Percentiles rank a stretch among this genome's conserved stretches.
Conservation (phyloP, 2,329 filamentous ascomycete genomes). For the Sporothrix sp. region DNA sequence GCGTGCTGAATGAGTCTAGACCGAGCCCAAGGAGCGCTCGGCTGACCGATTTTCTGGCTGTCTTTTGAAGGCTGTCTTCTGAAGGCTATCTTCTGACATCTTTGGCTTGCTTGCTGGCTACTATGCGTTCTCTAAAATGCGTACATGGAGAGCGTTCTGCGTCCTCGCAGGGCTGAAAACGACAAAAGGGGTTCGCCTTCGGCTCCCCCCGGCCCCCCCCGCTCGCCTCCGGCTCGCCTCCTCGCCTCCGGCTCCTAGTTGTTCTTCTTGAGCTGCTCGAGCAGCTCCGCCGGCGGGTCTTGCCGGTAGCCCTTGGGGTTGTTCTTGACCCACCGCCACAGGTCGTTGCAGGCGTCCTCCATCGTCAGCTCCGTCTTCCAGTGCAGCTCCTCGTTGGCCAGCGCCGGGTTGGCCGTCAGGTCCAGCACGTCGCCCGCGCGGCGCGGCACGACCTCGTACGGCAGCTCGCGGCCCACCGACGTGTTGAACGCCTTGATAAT, state of each 20-base stretch:
- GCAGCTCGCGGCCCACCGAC: constrained; percentile 74
- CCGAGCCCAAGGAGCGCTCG: too few relatives aligned
- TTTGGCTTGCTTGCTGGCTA: too few relatives aligned
- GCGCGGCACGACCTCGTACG: constrained; percentile 76
- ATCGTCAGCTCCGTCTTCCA: constrained; percentile 90
- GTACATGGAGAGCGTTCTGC: background rate
- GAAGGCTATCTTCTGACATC: background rate
- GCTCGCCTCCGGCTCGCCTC: too few relatives aligned
- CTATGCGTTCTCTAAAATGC: too few relatives aligned
- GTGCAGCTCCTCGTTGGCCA: constrained; percentile 77
- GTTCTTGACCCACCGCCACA: constrained; percentile 96
- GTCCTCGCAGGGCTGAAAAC: background rate
- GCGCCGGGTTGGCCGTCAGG: constrained; percentile 80
- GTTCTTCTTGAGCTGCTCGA: constrained; percentile 44
- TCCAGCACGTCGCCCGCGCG: constrained; percentile 86
- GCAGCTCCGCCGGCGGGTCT: constrained; percentile 72
- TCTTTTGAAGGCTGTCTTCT: too few relatives aligned
- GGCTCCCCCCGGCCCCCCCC: too few relatives aligned
- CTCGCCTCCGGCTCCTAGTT: constrained; percentile 10
- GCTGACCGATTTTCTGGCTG: background rate
- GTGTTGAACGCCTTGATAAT: constrained; percentile 91
- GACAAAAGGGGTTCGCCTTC: background rate
- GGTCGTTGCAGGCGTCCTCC: constrained; percentile 84
- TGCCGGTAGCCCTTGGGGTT: constrained; percentile 94
- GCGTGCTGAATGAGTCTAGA: too few relatives aligned